A percentile compares a stretch with the other conserved stretches of the same genome.
Evolutionary conservation across 768 basidiomycete species (phyloP).

Genomic region (Coprinellus micaceus): DNA sequence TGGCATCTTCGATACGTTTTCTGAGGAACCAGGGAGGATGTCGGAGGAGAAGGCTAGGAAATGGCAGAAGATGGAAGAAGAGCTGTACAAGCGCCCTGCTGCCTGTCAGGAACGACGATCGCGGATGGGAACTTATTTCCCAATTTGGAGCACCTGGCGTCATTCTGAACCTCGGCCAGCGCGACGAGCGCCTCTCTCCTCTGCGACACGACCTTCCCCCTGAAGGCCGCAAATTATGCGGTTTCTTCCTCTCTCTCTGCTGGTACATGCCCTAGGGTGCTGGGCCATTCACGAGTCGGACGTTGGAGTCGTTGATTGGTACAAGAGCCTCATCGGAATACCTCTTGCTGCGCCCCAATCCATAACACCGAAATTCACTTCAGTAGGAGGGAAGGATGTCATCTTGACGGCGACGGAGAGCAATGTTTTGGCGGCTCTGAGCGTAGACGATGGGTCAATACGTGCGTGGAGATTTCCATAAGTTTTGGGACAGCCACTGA

Average conservation of each 20-base stretch:
- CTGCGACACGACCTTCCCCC: neutral
- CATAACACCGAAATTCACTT: conserved; percentile 60
- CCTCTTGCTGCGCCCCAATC: conserved; percentile 50
- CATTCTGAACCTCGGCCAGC: neutral
- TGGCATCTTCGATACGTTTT: conserved; percentile 12
- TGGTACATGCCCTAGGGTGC: conserved; percentile 22
- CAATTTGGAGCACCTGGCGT: neutral
- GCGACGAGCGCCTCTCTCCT: neutral
- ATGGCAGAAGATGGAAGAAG: neutral
- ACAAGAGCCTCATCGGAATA: conserved; percentile 71
- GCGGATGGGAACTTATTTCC: conserved; percentile 1
- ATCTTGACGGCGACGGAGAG: conserved; percentile 63
- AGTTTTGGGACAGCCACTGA: conserved; percentile 6
- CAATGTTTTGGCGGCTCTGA: conserved; percentile 76
- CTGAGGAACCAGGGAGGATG: conserved; percentile 1
- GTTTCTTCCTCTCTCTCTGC: conserved; percentile 18
- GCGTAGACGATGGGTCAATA: conserved; percentile 63
- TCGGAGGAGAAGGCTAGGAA: neutral
- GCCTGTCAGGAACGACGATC: neutral
- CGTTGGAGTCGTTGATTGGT: conserved; percentile 85
- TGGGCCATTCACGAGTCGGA: conserved; percentile 67
- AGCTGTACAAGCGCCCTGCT: neutral
- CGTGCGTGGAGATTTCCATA: conserved; percentile 41
- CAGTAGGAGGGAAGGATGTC: conserved; percentile 38
- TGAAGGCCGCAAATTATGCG: conserved; percentile 23